Evolutionary conservation across 805 yeast species (phyloP).

Genomic region (Komagataella populi): DNA sequence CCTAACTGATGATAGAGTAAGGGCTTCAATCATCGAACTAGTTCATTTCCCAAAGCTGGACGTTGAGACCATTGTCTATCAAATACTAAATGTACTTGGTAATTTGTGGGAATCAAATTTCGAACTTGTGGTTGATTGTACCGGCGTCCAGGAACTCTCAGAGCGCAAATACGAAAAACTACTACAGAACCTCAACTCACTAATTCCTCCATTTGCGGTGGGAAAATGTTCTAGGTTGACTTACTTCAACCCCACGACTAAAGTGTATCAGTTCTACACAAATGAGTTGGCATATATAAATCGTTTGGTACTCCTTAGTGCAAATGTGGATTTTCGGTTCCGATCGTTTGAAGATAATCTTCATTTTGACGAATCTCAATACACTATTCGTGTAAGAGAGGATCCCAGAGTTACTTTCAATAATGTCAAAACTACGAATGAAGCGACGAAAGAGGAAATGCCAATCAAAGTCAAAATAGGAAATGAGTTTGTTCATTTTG

Average conservation of each 20-base stretch:
- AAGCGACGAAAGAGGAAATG: slow-evolving; percentile 30
- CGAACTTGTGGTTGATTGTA: slow-evolving; percentile 53
- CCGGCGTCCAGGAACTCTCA: slow-evolving; percentile 30
- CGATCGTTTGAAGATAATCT: slow-evolving; percentile 35
- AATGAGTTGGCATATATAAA: not conserved
- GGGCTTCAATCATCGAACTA: slow-evolving; percentile 44
- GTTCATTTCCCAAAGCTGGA: slow-evolving; percentile 23
- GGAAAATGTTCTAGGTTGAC: not conserved
- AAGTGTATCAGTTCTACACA: not conserved
- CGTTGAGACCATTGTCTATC: slow-evolving; percentile 39
- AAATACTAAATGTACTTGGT: slow-evolving; percentile 48
- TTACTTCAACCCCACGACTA: not conserved
- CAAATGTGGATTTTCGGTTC: slow-evolving; percentile 10
- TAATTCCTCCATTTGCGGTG: not conserved
- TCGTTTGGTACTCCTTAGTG: not conserved
- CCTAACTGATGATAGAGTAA: slow-evolving; percentile 60
- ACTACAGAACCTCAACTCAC: not conserved
- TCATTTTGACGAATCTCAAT: slow-evolving; percentile 28
- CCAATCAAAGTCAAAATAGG: slow-evolving; percentile 62
- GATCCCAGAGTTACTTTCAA: slow-evolving; percentile 39
- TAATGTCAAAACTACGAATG: slow-evolving; percentile 39
- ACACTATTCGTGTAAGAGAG: slow-evolving; percentile 24
- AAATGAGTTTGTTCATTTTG: slow-evolving; percentile 48
- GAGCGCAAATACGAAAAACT: not conserved
- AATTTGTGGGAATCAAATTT: slow-evolving; percentile 62